Percentiles rank a stretch among this genome's conserved stretches.
Conservation (phyloP, 2,329 filamentous ascomycete genomes). For the Colletotrichum neosansevieriae region DNA sequence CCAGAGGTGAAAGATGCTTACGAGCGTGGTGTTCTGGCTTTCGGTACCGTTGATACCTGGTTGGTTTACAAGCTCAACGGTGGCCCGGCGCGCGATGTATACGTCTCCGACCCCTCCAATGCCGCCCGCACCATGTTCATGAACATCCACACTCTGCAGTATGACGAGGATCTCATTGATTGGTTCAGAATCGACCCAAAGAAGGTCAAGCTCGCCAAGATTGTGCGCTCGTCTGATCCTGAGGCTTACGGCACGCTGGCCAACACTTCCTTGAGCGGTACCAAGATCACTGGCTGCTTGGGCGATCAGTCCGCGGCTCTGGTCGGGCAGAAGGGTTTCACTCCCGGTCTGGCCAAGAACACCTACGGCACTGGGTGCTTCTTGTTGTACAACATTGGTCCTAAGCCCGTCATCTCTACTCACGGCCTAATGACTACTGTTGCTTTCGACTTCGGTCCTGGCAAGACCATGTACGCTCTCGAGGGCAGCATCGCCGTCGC, state of each 20-base stretch:
- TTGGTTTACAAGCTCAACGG: constrained; percentile 84
- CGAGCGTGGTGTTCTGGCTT: constrained; percentile 77
- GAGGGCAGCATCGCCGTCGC: constrained; percentile 84
- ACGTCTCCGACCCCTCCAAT: constrained; percentile 84
- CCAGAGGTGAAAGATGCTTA: constrained; percentile 77
- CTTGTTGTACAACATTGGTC: constrained; percentile 84
- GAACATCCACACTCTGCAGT: constrained; percentile 81
- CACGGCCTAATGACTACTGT: constrained; percentile 83
- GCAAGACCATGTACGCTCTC: constrained; percentile 78
- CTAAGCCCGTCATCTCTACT: constrained; percentile 81
- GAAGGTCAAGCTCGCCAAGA: constrained; percentile 80
- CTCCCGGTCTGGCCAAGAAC: constrained; percentile 82
- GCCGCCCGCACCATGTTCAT: constrained; percentile 91
- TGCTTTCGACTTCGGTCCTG: constrained; percentile 79
- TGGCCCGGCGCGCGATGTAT: constrained; percentile 71
- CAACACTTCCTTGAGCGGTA: constrained; percentile 72
- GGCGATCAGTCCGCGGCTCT: constrained; percentile 86
- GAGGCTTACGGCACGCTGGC: constrained; percentile 75
- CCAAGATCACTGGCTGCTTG: constrained; percentile 80
- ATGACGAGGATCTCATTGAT: constrained; percentile 77
- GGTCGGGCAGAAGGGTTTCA: constrained; percentile 84
- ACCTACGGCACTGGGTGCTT: constrained; percentile 91
- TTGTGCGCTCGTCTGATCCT: constrained; percentile 78
- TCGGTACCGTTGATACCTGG: constrained; percentile 87
- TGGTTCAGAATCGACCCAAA: constrained; percentile 80